These are phyloP conservation scores for Kodamaea sp. DNA, from an alignment of 1,139 yeast species.

Conservation along the genomic window DNA sequence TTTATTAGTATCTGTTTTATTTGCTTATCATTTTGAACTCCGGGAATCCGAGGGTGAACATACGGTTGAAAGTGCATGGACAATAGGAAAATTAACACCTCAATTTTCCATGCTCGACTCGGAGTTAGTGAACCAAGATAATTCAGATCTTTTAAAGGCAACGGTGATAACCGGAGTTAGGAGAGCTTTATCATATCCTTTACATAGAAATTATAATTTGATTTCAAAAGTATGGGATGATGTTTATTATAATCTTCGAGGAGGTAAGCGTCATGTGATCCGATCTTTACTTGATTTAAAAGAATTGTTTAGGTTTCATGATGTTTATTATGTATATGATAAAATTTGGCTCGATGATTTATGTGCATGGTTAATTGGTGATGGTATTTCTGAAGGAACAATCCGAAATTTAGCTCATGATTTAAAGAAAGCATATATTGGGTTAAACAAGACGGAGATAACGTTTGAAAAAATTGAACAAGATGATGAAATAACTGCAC, in stretches of 20 bases:
- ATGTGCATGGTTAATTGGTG: slow-evolving; percentile 71
- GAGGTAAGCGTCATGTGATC: slow-evolving; percentile 67
- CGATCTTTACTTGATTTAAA: slow-evolving; percentile 56
- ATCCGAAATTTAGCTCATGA: slow-evolving; percentile 68
- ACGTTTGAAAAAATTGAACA: slow-evolving; percentile 36
- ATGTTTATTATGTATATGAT: slow-evolving; percentile 83
- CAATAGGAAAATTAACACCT: slow-evolving; percentile 80
- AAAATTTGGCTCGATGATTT: slow-evolving; percentile 78
- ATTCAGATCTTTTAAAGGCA: slow-evolving; percentile 39
- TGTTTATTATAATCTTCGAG: slow-evolving; percentile 58
- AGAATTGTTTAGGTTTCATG: slow-evolving; percentile 79
- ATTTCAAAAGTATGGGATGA: slow-evolving; percentile 69
- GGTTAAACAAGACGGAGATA: slow-evolving; percentile 25
- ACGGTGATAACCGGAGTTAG: slow-evolving; percentile 59
- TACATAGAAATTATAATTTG: slow-evolving; percentile 68
- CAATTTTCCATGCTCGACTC: slow-evolving; percentile 71
- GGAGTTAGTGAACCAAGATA: slow-evolving; percentile 28
- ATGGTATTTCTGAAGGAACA: slow-evolving; percentile 45
- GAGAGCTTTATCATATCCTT: slow-evolving; percentile 74
- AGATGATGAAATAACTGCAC: slow-evolving; percentile 37
- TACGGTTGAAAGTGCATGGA: slow-evolving; percentile 90
- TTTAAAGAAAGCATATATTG: slow-evolving; percentile 34
- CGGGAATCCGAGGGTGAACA: slow-evolving; percentile 76
- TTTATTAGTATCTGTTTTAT: slow-evolving; percentile 61
- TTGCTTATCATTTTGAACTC: slow-evolving; percentile 69